Evolutionary conservation across 2,329 filamentous ascomycete genomes (phyloP).

Genomic region (Penicillium sp.): DNA sequence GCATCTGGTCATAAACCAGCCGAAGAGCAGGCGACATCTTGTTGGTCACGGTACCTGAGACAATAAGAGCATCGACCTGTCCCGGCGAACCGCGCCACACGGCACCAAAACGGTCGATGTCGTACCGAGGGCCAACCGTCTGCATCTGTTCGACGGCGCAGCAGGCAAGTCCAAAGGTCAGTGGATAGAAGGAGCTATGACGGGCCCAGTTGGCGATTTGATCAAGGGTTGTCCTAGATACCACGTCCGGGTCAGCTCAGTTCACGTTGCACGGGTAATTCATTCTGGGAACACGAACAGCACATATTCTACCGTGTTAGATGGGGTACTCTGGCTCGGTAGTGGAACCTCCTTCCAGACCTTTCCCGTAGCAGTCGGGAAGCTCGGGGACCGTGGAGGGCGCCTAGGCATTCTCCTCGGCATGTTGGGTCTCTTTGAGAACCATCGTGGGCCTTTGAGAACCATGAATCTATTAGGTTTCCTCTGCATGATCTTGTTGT

Average conservation of each 20-base stretch:
- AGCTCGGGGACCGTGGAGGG: neutral
- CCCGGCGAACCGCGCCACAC: conserved; percentile 70
- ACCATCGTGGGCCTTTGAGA: neutral
- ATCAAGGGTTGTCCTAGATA: neutral
- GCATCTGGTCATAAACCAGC: conserved; percentile 96
- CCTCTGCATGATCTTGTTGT: neutral
- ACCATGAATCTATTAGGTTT: neutral
- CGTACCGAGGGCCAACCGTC: conserved; percentile 67
- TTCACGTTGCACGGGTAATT: neutral
- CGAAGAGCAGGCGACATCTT: conserved; percentile 92
- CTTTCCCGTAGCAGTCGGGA: neutral
- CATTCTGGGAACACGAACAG: neutral
- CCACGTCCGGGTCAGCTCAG: neutral
- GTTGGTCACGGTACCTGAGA: conserved; percentile 89
- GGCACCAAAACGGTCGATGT: neutral
- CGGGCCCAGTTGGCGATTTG: conserved; percentile 69
- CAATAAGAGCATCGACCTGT: conserved; percentile 91
- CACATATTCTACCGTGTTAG: neutral
- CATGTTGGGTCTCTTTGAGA: neutral
- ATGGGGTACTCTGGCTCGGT: neutral
- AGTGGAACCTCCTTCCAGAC: neutral
- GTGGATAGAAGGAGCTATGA: conserved; percentile 82
- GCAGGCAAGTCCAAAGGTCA: conserved; percentile 87
- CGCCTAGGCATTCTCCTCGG: neutral
- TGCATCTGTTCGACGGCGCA: conserved; percentile 95